Evolutionary conservation across 768 basidiomycete genomes (phyloP).

Genomic region (Xerocomellus amylosporus): DNA sequence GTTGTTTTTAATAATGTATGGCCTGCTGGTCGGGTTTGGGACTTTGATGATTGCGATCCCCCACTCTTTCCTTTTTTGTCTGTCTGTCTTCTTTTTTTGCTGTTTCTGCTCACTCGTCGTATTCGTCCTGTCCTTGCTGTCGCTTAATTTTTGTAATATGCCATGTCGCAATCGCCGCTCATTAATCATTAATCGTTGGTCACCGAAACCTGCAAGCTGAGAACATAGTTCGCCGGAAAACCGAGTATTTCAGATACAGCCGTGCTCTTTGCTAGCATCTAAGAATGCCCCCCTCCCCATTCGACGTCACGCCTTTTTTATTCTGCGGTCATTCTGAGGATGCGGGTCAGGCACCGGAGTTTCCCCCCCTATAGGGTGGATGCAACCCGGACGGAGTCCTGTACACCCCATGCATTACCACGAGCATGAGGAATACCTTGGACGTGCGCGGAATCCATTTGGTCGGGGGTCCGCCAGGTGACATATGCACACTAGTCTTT

Average conservation of each 20-base stretch:
- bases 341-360: no score
- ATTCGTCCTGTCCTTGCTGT: not conserved
- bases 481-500: no score
- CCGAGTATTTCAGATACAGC: not conserved
- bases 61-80: not conserved
- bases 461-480: no score
- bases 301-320: no score
- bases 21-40: conserved; percentile 10
- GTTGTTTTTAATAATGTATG: not conserved
- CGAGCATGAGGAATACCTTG: no score
- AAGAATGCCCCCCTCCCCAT: not conserved
- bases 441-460: no score
- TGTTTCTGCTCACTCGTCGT: not conserved
- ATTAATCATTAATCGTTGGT: not conserved
- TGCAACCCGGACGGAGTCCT: no score
- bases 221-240: not conserved
- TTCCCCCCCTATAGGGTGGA: no score
- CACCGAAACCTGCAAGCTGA: not conserved
- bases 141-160: not conserved
- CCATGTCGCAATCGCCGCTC: not conserved
- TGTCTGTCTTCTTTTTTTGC: not conserved
- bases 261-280: not conserved
- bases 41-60: not conserved
- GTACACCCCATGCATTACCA: no score
- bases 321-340: no score